Evolutionary conservation across 805 yeast species (phyloP).

Genomic region (Maudiozyma bulderi): DNA sequence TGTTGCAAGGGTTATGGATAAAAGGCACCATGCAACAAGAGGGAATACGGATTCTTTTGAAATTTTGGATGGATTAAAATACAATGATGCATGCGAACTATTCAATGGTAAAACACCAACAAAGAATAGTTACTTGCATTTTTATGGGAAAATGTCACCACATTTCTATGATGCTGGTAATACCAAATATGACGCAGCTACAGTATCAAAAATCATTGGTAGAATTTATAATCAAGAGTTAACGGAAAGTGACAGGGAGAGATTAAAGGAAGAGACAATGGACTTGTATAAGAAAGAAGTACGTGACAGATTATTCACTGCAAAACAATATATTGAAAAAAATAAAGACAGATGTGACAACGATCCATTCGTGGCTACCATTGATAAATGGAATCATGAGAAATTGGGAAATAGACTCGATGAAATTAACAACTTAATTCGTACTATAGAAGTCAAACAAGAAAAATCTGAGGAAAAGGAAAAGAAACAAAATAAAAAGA

Average conservation of each 20-base stretch:
- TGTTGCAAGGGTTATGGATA: slow-evolving; percentile 4
- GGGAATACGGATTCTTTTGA: background rate
- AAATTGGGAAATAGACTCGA: background rate
- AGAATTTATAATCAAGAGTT: slow-evolving; percentile 5
- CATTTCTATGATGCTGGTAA: background rate
- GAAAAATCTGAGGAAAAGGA: background rate
- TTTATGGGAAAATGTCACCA: slow-evolving; percentile 4
- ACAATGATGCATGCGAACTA: slow-evolving; percentile 2
- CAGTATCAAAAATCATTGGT: slow-evolving; percentile 5
- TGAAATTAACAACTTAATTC: slow-evolving; percentile 2
- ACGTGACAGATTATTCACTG: background rate
- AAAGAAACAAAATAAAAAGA: slow-evolving; percentile 1
- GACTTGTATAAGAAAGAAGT: background rate
- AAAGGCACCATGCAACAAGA: background rate
- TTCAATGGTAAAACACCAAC: slow-evolving; percentile 3
- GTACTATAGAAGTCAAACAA: background rate
- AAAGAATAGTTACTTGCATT: slow-evolving; percentile 5
- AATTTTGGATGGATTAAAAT: background rate
- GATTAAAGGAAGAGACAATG: slow-evolving; percentile 5
- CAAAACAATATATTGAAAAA: background rate
- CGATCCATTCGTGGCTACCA: slow-evolving; percentile 1
- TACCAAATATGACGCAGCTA: background rate
- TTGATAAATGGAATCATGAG: slow-evolving; percentile 2
- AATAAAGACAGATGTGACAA: background rate
- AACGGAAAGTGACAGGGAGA: slow-evolving; percentile 1